phyloP scores from a whole-genome alignment of 2,329 filamentous ascomycete species.

The Cytospora schulzeri region DNA sequence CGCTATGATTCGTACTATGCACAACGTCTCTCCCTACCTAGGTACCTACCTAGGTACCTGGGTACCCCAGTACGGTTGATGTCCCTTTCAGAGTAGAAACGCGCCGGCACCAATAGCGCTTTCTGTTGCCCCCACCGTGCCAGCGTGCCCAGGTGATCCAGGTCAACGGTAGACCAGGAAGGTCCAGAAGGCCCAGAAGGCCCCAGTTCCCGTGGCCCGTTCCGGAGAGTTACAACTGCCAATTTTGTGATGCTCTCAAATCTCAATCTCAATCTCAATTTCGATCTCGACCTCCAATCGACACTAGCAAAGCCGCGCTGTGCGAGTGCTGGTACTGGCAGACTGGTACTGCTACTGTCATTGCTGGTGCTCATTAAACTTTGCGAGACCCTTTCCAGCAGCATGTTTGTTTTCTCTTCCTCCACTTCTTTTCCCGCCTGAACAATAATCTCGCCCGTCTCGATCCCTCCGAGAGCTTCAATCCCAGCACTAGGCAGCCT shows the following conservation, averaged over 20 bases:
- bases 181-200: too few relatives aligned
- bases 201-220: neutral
- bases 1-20: too few relatives aligned
- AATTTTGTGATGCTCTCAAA: neutral
- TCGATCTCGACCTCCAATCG: neutral
- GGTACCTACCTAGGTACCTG: neutral
- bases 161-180: too few relatives aligned
- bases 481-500: neutral
- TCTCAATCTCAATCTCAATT: neutral
- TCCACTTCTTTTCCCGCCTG: constrained; percentile 1
- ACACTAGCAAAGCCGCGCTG: neutral
- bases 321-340: neutral
- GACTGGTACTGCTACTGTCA: neutral
- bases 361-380: neutral
- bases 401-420: neutral
- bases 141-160: neutral
- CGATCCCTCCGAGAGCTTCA: neutral
- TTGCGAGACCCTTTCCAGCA: neutral
- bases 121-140: neutral
- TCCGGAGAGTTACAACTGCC: neutral
- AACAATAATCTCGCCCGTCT: neutral
- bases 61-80: neutral
- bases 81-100: neutral
- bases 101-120: neutral
- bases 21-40: too few relatives aligned